Evolutionary conservation across 129 eudicot genomes (phyloP).

Genomic region (Flaveria ramosissima): DNA sequence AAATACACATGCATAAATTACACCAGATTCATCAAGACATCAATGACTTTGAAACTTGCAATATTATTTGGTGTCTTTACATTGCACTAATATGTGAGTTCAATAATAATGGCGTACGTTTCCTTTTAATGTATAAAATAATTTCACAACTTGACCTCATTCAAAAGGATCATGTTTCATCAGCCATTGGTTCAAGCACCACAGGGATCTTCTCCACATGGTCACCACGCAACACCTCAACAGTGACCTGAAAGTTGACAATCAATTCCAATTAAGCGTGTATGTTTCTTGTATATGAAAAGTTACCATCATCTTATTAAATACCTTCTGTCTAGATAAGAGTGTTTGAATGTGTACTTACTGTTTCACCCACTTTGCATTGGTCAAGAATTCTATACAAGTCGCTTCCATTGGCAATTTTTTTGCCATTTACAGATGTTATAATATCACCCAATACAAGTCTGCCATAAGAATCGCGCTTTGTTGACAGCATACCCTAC

Average conservation of each 20-base stretch:
- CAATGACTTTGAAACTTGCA: no score
- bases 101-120: not conserved
- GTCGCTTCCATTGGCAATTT: slow-evolving; percentile 74
- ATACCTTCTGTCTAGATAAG: not conserved
- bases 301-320: not conserved
- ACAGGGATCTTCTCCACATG: slow-evolving; percentile 77
- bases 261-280: not conserved
- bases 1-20: no score
- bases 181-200: slow-evolving; percentile 75
- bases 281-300: not conserved
- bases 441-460: slow-evolving; percentile 79
- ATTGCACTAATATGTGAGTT: no score
- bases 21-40: not conserved
- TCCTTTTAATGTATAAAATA: not conserved
- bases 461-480: slow-evolving; percentile 81
- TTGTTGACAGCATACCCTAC: slow-evolving; percentile 77
- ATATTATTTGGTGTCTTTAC: no score
- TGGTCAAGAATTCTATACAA: slow-evolving; percentile 89
- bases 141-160: slow-evolving; percentile 28
- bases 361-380: slow-evolving; percentile 85
- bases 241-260: slow-evolving; percentile 41
- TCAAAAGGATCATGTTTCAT: slow-evolving; percentile 40
- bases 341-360: slow-evolving; percentile 23
- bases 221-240: slow-evolving; percentile 83
- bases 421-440: slow-evolving; percentile 82